Base-by-base conservation (phyloP, 108 stramenopile genomes). In the Discostella pseudostelligera region DNA sequence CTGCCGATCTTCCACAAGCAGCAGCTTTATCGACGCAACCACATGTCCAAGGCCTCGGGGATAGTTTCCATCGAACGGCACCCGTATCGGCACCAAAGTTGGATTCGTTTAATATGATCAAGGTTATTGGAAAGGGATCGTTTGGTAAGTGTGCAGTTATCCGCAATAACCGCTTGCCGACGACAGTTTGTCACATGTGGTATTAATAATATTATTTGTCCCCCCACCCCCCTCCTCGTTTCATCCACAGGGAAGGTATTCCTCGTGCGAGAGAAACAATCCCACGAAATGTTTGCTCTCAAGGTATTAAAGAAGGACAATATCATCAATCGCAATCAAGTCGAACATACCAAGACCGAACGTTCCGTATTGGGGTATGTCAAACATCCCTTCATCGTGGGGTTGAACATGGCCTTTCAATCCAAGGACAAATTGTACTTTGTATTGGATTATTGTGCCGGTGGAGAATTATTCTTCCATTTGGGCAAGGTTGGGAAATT, bases 331-430 rank as follows among this genome's bases (percentile, higher is more conserved):
- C 81, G 97, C 12, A 98, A 99, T 59, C 93, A 97, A 83, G 96
- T 99, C 17, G 97, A 98, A 56, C 98, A 99, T 74, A 98, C 97
- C 14, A 96, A 89, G 65, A 98, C 98, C 24, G 98, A 98, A 81
- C 81, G 98, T 14, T 92, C 83, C 49, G 96, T 99, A 1, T 71
- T 99, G 25, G 98, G 96, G 16, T 97, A 98, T 65, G 94, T 98
- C 16, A 84, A 87, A 39, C 98, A 99, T 68, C 98, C 97, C 3
- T 99, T 98, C 81, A 97, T 99, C 65, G 97, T 99, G 4, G 96
- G 98, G 0, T 86, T 99, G 67, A 97, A 96, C 70, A 97, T 96
- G 95, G 98, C 98, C 13, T 99, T 99, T 80, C 98, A 98, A 65
- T 96, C 96, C 39, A 88, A 83, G 54, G 87, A 93, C 69, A 96